Evolutionary conservation across 805 yeast species (phyloP).

Genomic region (fission yeast (Schizosaccharomyces pombe)): DNA sequence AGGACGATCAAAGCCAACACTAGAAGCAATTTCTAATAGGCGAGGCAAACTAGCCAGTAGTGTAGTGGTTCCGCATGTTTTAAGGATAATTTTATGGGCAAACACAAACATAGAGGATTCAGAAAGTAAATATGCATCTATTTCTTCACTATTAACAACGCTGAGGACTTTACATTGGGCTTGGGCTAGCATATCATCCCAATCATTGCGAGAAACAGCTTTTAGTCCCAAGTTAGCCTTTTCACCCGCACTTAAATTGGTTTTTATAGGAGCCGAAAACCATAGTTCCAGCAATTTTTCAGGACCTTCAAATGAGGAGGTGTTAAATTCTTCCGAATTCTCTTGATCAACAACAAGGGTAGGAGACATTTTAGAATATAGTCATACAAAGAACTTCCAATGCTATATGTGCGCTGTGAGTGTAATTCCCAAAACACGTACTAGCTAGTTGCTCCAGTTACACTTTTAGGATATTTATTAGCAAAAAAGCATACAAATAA

Average conservation of each 20-base stretch:
- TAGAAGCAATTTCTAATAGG: constrained; percentile 29
- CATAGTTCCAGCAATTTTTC: constrained; percentile 80
- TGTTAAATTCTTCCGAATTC: background rate
- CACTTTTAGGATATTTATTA: background rate
- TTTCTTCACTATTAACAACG: constrained; percentile 34
- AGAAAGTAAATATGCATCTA: constrained; percentile 69
- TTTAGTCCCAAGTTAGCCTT: constrained; percentile 25
- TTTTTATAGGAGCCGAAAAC: constrained; percentile 34
- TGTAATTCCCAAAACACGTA: background rate
- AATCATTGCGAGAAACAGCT: constrained; percentile 35
- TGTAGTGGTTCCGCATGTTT: constrained; percentile 93
- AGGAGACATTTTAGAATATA: background rate
- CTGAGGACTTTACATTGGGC: constrained; percentile 81
- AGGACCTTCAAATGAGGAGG: constrained; percentile 27
- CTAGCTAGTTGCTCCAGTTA: background rate
- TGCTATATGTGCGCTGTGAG: no score
- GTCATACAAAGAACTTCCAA: background rate
- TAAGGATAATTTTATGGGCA: constrained; percentile 60
- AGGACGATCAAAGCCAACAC: constrained; percentile 24
- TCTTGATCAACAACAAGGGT: constrained; percentile 2
- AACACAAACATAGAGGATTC: constrained; percentile 82
- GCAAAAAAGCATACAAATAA: background rate
- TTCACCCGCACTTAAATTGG: constrained; percentile 19
- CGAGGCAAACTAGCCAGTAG: constrained; percentile 53
- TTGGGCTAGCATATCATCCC: constrained; percentile 52